Base-by-base conservation (phyloP, 495 filamentous ascomycete species). In the Gamarada debralockiae region DNA sequence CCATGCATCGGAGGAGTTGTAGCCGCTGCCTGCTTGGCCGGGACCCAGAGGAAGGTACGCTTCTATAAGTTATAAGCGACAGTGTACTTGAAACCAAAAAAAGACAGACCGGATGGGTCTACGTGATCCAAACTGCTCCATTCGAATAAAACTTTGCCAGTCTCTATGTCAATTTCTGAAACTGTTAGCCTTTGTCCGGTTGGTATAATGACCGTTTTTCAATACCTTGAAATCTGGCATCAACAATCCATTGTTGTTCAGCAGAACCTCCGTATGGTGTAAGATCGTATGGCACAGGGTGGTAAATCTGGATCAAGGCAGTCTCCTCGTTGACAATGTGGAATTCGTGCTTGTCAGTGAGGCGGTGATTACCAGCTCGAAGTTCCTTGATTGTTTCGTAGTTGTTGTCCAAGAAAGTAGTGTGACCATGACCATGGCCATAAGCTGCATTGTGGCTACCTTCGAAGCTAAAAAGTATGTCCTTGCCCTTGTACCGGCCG, bases 371-470 rank as follows among this genome's bases (percentile, higher is more conserved):
- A 4, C 37, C 37, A 2, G 36, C 39, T 7, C 39, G 36, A 12
- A 55, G 34, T n/a, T 55, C 44, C 22, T 49, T 55, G 24, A 55
- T 37, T 14, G 46, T 50, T 36, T 55, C 52, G 27, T 55, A 55
- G 34, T 55, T 41, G 22, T 50, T 33, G 34, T 55, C 23, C 25
- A 55, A 23, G 21, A 55, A 42, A 7, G 33, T 55, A 3, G 38
- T 44, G 43, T 55, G 52, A 14, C 52, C 44, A 50, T 55, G 46
- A 1, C 52, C 37, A 43, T 80, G 75, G 2, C 78, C 75, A 58
- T 82, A 78, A 0, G 66, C 69, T 4, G 76, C 66, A 55, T 79
- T 79, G 39, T 78, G 75, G 48, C 75, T 72, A 15, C 77, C 78
- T 43, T 80, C 75, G 33, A 81, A 80, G 3, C 18, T 23, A 24